Conservation (phyloP, 768 basidiomycete species). For the Phaeotremella skinneri region DNA sequence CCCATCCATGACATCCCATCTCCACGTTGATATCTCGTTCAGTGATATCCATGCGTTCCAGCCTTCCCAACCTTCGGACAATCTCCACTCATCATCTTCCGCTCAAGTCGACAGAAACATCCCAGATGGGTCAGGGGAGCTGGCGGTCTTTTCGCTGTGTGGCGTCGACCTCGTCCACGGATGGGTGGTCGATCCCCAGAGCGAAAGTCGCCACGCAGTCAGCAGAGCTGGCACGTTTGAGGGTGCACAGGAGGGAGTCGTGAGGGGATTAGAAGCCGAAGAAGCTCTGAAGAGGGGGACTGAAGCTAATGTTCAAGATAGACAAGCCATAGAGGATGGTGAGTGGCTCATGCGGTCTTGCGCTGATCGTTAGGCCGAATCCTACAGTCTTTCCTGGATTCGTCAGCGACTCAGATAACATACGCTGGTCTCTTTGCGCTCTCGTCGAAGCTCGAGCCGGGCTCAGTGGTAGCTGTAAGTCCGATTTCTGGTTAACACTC, state of each 20-base stretch:
- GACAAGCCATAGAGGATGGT: constrained; percentile 3
- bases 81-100: not conserved
- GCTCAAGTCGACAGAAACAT: constrained; percentile 46
- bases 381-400: constrained; percentile 56
- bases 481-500: too few species aligned
- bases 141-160: constrained; percentile 79
- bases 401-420: constrained; percentile 75
- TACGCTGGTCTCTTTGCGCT: constrained; percentile 84
- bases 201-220: constrained; percentile 51
- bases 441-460: constrained; percentile 56
- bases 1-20: constrained; percentile 77
- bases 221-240: constrained; percentile 58
- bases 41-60: constrained; percentile 65
- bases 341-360: not conserved
- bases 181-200: constrained; percentile 58
- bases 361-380: constrained; percentile 8
- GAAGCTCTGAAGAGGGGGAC: too few species aligned
- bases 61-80: constrained; percentile 53
- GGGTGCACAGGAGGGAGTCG: constrained; percentile 68
- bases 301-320: constrained; percentile 51
- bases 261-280: constrained; percentile 69
- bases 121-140: constrained; percentile 59
- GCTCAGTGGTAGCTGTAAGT: constrained; percentile 64
- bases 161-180: constrained; percentile 82
- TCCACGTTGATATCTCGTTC: constrained; percentile 85